Evolutionary conservation across 2,329 filamentous ascomycete genomes (phyloP), one percentile per base, ranked within the genome.

Genomic region (Fusarium sublunatum): DNA sequence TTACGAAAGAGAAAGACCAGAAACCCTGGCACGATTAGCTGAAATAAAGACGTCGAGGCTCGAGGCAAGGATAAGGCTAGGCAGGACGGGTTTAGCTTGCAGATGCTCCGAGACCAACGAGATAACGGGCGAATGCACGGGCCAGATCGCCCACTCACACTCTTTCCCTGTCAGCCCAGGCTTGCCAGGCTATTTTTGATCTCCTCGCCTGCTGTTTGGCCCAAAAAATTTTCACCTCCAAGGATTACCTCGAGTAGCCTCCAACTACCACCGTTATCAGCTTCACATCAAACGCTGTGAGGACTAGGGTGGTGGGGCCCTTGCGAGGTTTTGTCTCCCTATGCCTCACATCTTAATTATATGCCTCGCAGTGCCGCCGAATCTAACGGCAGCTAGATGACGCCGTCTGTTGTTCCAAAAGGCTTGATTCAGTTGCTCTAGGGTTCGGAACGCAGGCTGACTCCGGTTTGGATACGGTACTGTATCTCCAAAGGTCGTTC

Each of bases 81-180:
- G n/a, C 38, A 9, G 19, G 40, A 24, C 1, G 5, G 25, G 56
- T 24, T 41, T 60, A 60, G 57, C 24, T 15, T 19, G 2, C 11
- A 39, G 49, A 54, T 50, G 42, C 40, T 41, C 36, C 44, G 26
- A 43, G 29, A 29, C 29, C 42, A 59, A 19, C 52, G 38, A 66
- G 63, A 66, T 66, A 66, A 66, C 61, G 50, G 42, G 40, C 34
- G 28, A n/a, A 34, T 41, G 63, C 63, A 66, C 63, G 61, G 63
- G 50, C 63, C 58, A 66, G 36, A 50, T 58, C 61, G 45, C 45
- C 58, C 54, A 65, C 61, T 52, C 61, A 61, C 61, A 64, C 57
- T 51, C 29, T 22, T 26, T 31, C 24, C 24, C 19, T 8, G 19
- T 47, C 50, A 54, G 43, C 43, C 52, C n/a, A n/a, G n/a, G n/a